A percentile compares a stretch with the other conserved stretches of the same genome.
Evolutionary conservation across 768 basidiomycete species (phyloP).

Genomic region (Heimioporus sp.): DNA sequence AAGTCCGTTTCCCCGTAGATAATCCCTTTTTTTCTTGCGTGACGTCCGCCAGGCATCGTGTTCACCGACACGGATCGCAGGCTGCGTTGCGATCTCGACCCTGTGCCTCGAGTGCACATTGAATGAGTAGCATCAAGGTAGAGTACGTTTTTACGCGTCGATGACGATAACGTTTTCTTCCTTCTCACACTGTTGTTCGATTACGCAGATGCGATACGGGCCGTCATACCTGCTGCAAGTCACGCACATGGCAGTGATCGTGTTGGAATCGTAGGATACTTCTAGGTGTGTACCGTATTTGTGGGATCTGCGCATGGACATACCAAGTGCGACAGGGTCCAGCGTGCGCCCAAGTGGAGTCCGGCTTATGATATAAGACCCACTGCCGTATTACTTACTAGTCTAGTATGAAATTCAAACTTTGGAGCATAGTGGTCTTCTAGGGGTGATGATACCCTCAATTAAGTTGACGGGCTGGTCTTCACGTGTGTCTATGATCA

Average conservation of each 20-base stretch:
- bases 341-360: slow-evolving; percentile 20
- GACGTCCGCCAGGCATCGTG: slow-evolving; percentile 28
- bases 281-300: slow-evolving; percentile 27
- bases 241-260: slow-evolving; percentile 25
- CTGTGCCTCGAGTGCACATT: slow-evolving; percentile 30
- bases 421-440: slow-evolving; percentile 27
- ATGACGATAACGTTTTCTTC: slow-evolving; percentile 1
- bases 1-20: slow-evolving; percentile 18
- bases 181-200: slow-evolving; percentile 9
- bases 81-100: slow-evolving; percentile 25
- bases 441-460: slow-evolving; percentile 27
- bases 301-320: slow-evolving; percentile 7
- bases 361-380: slow-evolving; percentile 5
- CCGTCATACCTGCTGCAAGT: slow-evolving; percentile 31
- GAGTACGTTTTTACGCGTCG: slow-evolving; percentile 29
- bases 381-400: slow-evolving; percentile 21
- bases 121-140: slow-evolving; percentile 22
- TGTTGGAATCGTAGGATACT: slow-evolving; percentile 24
- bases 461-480: slow-evolving; percentile 18
- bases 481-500: slow-evolving; percentile 17
- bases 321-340: slow-evolving; percentile 16
- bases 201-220: slow-evolving; percentile 29
- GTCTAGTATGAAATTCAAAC: slow-evolving; percentile 39
- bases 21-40: slow-evolving; percentile 27
- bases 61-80: slow-evolving; percentile 19